Percentiles rank a stretch among this genome's conserved stretches.
Evolutionary conservation across 2,329 filamentous ascomycete species (phyloP).

Genomic region (Neofusicoccum umdonicola): DNA sequence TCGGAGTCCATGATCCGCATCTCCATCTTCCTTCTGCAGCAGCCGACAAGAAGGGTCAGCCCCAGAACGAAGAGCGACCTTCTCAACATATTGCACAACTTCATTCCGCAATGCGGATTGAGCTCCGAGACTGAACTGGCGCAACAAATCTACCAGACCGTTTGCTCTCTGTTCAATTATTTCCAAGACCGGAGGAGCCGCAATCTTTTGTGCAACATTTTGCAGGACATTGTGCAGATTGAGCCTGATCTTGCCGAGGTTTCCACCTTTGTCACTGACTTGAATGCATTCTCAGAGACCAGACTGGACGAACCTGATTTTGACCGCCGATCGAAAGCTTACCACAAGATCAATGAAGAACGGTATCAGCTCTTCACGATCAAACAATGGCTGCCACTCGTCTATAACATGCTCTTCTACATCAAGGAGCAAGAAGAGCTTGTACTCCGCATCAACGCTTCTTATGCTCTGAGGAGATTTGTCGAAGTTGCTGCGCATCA

Average conservation of each 20-base stretch:
- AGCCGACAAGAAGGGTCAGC: constrained; percentile 79
- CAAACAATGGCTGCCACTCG: constrained; percentile 79
- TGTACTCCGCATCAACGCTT: constrained; percentile 78
- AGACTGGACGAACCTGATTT: constrained; percentile 87
- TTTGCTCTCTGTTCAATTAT: constrained; percentile 83
- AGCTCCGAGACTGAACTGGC: constrained; percentile 58
- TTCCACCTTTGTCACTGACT: constrained; percentile 68
- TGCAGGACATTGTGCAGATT: constrained; percentile 67
- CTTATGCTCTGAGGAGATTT: constrained; percentile 75
- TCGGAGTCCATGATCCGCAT: constrained; percentile 77
- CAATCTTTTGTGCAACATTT: constrained; percentile 68
- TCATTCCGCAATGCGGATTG: constrained; percentile 65
- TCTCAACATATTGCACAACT: constrained; percentile 75
- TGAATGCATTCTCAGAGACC: constrained; percentile 74
- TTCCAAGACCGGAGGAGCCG: constrained; percentile 81
- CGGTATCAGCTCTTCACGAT: constrained; percentile 60
- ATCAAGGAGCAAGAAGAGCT: constrained; percentile 85
- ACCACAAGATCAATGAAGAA: constrained; percentile 66
- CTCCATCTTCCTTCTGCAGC: constrained; percentile 75
- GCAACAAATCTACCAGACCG: constrained; percentile 66
- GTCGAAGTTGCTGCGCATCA: constrained; percentile 59
- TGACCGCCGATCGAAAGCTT: constrained; percentile 74
- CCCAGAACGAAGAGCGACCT: constrained; percentile 80
- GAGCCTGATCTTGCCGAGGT: constrained; percentile 61
- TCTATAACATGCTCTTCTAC: constrained; percentile 87